A percentile compares a stretch with the other conserved stretches of the same genome.
Conservation (phyloP, 345 rosid genomes). For the Eutrema yunnanense region DNA sequence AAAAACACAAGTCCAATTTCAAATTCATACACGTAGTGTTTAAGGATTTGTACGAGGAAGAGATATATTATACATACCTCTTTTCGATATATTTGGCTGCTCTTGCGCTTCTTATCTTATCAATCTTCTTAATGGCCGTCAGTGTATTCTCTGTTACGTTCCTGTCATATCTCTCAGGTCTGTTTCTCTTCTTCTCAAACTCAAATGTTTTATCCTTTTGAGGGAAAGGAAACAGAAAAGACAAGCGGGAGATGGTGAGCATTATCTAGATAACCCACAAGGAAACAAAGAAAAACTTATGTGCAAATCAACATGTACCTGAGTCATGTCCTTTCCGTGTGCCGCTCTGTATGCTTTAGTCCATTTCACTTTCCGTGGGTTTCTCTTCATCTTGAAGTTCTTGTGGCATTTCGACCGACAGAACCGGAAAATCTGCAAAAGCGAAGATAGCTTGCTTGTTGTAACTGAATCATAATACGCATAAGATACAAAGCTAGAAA, state of each 20-base stretch:
- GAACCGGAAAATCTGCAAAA: constrained; percentile 70
- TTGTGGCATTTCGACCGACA: constrained; percentile 90
- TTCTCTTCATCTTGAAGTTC: constrained; percentile 98
- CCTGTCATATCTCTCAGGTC: constrained; percentile 95
- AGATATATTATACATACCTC: constrained; percentile 37
- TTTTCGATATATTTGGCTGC: constrained; percentile 37
- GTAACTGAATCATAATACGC: neutral
- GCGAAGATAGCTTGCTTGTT: neutral
- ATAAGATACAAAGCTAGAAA: neutral
- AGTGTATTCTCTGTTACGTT: constrained; percentile 62
- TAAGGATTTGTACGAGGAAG: neutral
- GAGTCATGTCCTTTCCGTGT: constrained; percentile 94
- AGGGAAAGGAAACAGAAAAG: neutral
- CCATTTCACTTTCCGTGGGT: constrained; percentile 96
- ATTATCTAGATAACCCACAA: too few relatives aligned
- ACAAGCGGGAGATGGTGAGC: neutral
- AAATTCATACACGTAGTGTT: too few relatives aligned
- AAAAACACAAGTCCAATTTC: neutral
- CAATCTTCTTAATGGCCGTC: constrained; percentile 86
- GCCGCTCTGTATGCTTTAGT: constrained; percentile 82
- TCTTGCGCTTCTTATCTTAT: constrained; percentile 59
- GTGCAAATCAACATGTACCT: constrained; percentile 36
- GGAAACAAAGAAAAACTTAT: too few relatives aligned
- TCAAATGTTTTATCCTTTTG: constrained; percentile 86
- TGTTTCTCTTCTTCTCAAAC: constrained; percentile 91